Percentiles rank a stretch among this genome's conserved stretches.
Evolutionary conservation across 225 moss, liverwort and hornwort genomes (phyloP).

Genomic region (Marchantia paleacea): DNA sequence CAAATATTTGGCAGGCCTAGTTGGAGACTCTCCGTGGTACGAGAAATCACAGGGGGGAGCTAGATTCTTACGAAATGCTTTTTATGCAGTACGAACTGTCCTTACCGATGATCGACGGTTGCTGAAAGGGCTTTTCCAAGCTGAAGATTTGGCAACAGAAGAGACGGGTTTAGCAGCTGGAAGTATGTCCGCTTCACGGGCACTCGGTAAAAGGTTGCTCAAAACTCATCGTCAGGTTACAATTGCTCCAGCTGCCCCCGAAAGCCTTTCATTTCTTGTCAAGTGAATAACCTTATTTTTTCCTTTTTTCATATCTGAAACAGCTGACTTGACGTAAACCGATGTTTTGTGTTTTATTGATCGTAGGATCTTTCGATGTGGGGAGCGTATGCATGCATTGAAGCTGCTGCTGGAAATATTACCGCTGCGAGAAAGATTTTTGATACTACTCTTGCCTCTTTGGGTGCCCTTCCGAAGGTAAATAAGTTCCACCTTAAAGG

Average conservation of each 20-base stretch:
- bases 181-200: slow-evolving; percentile 48
- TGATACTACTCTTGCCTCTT: slow-evolving; percentile 78
- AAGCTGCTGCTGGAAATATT: slow-evolving; percentile 81
- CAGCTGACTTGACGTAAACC: neutral
- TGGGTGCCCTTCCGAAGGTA: slow-evolving; percentile 67
- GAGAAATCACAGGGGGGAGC: slow-evolving; percentile 52
- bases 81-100: slow-evolving; percentile 51
- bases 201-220: slow-evolving; percentile 76
- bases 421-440: slow-evolving; percentile 81
- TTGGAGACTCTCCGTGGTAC: slow-evolving; percentile 67
- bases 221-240: slow-evolving; percentile 72
- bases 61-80: slow-evolving; percentile 67
- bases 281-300: neutral
- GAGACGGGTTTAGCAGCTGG: neutral
- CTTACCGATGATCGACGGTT: slow-evolving; percentile 37
- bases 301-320: neutral
- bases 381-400: slow-evolving; percentile 84
- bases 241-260: neutral
- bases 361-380: slow-evolving; percentile 71
- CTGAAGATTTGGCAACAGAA: slow-evolving; percentile 29
- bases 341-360: neutral
- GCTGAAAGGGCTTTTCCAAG: slow-evolving; percentile 32
- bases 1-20: slow-evolving; percentile 48
- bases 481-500: neutral
- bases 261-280: neutral